A percentile compares a stretch with the other conserved stretches of the same genome.
Conservation (phyloP, 768 basidiomycete genomes). For the Chalciporus pseudorubinellus region DNA sequence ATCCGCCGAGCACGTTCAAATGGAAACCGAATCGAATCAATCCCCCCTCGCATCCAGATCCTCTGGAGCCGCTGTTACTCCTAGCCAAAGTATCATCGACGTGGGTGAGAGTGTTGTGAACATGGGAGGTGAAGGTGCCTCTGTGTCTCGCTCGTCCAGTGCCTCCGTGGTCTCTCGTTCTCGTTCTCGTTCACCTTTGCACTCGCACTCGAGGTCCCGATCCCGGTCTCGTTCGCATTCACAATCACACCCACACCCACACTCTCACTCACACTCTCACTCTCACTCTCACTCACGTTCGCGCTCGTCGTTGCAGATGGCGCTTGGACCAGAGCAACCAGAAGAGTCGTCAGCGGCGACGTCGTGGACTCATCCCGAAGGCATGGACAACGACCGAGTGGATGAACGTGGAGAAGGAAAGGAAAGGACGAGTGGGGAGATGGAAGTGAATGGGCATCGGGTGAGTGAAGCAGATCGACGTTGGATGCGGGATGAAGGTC, state of each 20-base stretch:
- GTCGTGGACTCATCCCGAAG: conserved; percentile 27
- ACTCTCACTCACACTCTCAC: neutral
- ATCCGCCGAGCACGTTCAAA: conserved; percentile 22
- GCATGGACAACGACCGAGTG: neutral
- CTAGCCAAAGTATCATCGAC: neutral
- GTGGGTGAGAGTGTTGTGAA: neutral
- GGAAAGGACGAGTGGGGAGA: neutral
- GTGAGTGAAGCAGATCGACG: neutral
- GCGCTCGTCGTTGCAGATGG: conserved; percentile 13
- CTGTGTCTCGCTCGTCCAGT: neutral
- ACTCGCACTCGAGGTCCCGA: neutral
- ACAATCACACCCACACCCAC: neutral
- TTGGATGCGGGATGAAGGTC: neutral
- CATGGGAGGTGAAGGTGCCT: neutral
- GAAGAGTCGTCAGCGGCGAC: conserved; percentile 25
- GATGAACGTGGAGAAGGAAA: conserved; percentile 6
- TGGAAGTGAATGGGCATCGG: neutral
- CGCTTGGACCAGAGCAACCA: neutral
- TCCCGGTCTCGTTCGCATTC: neutral
- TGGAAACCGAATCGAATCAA: conserved; percentile 13
- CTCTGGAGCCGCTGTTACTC: neutral
- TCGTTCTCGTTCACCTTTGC: neutral
- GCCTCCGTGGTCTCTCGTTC: neutral
- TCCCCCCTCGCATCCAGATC: neutral
- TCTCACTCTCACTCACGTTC: conserved; percentile 17